These are phyloP conservation scores for Fusarium dimerum DNA, from an alignment of 2,329 filamentous ascomycete genomes.

Conservation along the genomic window DNA sequence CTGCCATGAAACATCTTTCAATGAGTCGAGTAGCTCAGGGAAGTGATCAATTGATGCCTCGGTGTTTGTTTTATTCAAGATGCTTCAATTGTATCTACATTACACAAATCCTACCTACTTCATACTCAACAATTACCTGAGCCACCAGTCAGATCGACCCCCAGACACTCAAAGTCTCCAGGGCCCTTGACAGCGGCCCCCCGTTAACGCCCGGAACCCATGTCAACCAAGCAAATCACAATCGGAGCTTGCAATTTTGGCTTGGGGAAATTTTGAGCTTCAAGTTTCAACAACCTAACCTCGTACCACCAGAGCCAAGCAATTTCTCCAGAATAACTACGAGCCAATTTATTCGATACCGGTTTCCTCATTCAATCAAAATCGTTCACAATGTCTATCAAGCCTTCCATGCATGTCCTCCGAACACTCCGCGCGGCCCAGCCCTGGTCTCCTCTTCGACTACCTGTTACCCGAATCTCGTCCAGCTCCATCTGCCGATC, in stretches of 20 bases:
- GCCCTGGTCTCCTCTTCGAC: conserved; percentile 10
- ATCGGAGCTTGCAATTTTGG: conserved; percentile 10
- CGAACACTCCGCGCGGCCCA: conserved; percentile 26
- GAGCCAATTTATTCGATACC: neutral
- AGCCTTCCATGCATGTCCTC: conserved; percentile 24
- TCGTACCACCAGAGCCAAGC: conserved; percentile 5
- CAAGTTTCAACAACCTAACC: conserved; percentile 12
- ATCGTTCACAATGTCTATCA: conserved; percentile 23
- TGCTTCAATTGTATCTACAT: too few species aligned
- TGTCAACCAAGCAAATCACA: conserved; percentile 16
- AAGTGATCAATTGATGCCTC: too few species aligned
- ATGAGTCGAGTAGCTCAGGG: too few species aligned
- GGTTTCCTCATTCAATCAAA: neutral
- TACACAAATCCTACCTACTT: too few species aligned
- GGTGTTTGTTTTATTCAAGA: too few species aligned
- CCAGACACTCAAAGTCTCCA: too few species aligned
- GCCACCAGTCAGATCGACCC: too few species aligned
- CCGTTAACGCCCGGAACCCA: conserved; percentile 5
- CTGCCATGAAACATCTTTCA: conserved; percentile 1
- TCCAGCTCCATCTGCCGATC: conserved; percentile 20
- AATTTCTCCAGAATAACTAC: neutral
- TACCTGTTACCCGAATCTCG: conserved; percentile 13
- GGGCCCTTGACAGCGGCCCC: neutral
- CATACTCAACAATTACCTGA: too few species aligned
- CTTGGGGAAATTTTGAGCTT: conserved; percentile 27